Percentiles rank a stretch among this genome's conserved stretches.
phyloP scores from a whole-genome alignment of 139 green algal genomes.

The Micromonas commoda region DNA sequence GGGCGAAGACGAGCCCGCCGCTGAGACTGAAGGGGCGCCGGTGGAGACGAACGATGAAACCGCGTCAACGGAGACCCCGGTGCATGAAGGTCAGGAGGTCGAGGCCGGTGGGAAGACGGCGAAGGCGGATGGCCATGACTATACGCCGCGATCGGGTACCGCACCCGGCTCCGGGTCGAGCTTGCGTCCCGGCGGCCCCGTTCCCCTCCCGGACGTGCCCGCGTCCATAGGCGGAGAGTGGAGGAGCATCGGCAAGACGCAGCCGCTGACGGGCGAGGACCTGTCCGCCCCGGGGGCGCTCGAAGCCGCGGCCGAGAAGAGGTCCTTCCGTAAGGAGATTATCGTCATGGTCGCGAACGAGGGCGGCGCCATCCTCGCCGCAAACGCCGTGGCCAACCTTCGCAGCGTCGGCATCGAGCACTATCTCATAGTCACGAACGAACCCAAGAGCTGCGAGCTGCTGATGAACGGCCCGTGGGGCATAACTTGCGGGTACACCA shows the following conservation, averaged over 20 bases:
- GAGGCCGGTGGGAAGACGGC: too few relatives aligned
- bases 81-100: too few relatives aligned
- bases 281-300: not conserved
- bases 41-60: too few relatives aligned
- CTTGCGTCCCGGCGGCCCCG: too few relatives aligned
- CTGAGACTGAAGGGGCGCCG: too few relatives aligned
- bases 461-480: not conserved
- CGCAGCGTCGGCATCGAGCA: slow-evolving; percentile 7
- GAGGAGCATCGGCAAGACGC: not conserved
- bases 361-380: not conserved
- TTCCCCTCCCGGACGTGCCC: not conserved
- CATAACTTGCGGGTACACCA: slow-evolving; percentile 17
- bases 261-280: not conserved
- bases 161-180: too few relatives aligned
- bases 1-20: too few relatives aligned
- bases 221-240: not conserved
- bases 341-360: slow-evolving; percentile 7
- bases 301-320: not conserved
- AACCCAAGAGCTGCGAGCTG: not conserved
- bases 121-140: too few relatives aligned
- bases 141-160: too few relatives aligned
- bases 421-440: slow-evolving; percentile 3
- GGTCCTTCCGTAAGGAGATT: slow-evolving; percentile 9
- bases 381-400: not conserved
- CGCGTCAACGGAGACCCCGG: too few relatives aligned